Percentiles rank a stretch among this genome's conserved stretches.
phyloP scores from a whole-genome alignment of 2,329 filamentous ascomycete species.

The Lachnellula cervina region DNA sequence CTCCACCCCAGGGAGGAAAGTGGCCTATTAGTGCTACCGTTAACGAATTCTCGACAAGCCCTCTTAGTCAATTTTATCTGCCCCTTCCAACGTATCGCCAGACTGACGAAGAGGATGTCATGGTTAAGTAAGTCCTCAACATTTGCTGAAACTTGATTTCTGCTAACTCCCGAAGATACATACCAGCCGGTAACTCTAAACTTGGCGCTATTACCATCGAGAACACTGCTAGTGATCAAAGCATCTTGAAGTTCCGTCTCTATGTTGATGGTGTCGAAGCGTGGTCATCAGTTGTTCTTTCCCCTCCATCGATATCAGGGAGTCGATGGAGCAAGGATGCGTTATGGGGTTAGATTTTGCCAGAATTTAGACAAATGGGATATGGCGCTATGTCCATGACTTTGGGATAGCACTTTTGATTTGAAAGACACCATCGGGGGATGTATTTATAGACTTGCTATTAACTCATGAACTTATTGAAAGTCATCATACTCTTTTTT shows the following conservation, averaged over 20 bases:
- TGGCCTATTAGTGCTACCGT: constrained; percentile 64
- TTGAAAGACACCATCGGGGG: too few relatives aligned
- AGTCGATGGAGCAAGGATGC: constrained; percentile 26
- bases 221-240: constrained; percentile 59
- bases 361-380: too few relatives aligned
- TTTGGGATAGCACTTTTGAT: too few relatives aligned
- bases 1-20: constrained; percentile 52
- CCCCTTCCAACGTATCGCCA: constrained; percentile 81
- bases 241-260: constrained; percentile 71
- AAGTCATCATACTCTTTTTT: too few relatives aligned
- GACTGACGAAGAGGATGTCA: constrained; percentile 73
- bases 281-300: constrained; percentile 62
- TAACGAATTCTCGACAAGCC: constrained; percentile 88
- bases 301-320: constrained; percentile 36
- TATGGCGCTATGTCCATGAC: too few relatives aligned
- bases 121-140: constrained; percentile 63
- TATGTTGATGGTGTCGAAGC: constrained; percentile 76
- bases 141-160: background rate
- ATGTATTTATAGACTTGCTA: too few relatives aligned
- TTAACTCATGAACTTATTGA: too few relatives aligned
- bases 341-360: constrained; percentile 25
- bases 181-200: constrained; percentile 82
- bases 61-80: constrained; percentile 89
- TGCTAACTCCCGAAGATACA: constrained; percentile 50
- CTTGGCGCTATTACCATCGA: constrained; percentile 80